Conservation (phyloP, 345 rosid species). For the Eucalyptus leucophloia region DNA sequence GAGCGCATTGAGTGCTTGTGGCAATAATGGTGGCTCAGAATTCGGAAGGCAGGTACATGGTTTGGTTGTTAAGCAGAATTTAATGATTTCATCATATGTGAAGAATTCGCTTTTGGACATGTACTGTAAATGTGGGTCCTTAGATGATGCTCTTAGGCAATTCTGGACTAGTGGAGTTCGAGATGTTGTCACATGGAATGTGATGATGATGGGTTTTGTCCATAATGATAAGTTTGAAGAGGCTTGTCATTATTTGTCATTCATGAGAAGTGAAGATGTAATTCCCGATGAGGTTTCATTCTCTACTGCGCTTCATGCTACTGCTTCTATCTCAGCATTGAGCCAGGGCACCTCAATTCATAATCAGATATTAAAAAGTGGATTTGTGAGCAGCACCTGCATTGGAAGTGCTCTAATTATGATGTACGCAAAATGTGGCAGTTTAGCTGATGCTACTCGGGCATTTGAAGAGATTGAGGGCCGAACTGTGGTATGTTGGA, state of each 20-base stretch:
- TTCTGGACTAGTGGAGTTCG: background rate
- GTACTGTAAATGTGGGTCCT: constrained; percentile 12
- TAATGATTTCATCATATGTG: constrained; percentile 11
- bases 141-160: constrained; percentile 8
- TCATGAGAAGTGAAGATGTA: constrained; percentile 17
- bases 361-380: constrained; percentile 20
- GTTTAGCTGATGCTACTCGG: constrained; percentile 4
- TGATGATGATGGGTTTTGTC: constrained; percentile 25
- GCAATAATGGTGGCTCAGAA: constrained; percentile 3
- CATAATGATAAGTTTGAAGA: constrained; percentile 11
- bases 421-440: constrained; percentile 36
- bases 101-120: constrained; percentile 25
- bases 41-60: constrained; percentile 31
- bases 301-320: constrained; percentile 25
- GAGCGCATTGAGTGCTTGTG: constrained; percentile 26
- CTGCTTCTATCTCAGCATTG: constrained; percentile 16
- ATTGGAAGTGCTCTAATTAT: constrained; percentile 24
- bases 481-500: constrained; percentile 25
- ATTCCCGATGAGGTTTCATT: constrained; percentile 27
- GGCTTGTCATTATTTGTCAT: constrained; percentile 11
- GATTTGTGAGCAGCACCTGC: constrained; percentile 3
- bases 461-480: constrained; percentile 19
- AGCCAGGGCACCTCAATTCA: constrained; percentile 19
- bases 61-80: constrained; percentile 4
- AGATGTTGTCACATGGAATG: constrained; percentile 20